Conservation (phyloP, 2,329 filamentous ascomycete species). For the Aspergillus hortae region DNA sequence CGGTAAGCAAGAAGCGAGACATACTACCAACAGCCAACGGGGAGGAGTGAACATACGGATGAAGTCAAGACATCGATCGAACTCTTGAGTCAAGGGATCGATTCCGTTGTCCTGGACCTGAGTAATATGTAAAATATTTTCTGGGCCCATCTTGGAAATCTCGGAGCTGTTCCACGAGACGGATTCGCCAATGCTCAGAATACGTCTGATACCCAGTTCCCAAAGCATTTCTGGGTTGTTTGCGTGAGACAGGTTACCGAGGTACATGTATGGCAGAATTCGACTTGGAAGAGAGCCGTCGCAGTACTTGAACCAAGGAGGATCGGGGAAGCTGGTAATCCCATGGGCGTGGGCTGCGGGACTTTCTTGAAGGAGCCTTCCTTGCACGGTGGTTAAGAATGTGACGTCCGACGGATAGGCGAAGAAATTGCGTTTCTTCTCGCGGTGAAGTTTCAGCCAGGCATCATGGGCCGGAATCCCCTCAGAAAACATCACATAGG, state of each 20-base stretch:
- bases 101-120: conserved; percentile 96
- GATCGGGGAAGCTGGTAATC: conserved; percentile 45
- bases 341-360: conserved; percentile 26
- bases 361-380: conserved; percentile 62
- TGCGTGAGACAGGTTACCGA: conserved; percentile 88
- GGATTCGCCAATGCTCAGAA: conserved; percentile 88
- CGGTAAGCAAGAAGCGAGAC: not conserved
- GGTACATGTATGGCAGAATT: conserved; percentile 89
- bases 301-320: conserved; percentile 75
- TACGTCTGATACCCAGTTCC: conserved; percentile 76
- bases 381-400: conserved; percentile 72
- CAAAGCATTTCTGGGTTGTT: conserved; percentile 84
- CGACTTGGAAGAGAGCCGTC: conserved; percentile 90
- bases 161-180: conserved; percentile 74
- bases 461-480: conserved; percentile 76
- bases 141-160: conserved; percentile 66
- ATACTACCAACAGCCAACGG: not conserved
- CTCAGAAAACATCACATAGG: conserved; percentile 91
- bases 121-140: conserved; percentile 77
- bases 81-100: conserved; percentile 82
- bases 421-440: conserved; percentile 87
- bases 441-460: conserved; percentile 80
- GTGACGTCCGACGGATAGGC: conserved; percentile 89
- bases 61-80: conserved; percentile 80
- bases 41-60: conserved; percentile 64